Evolutionary conservation across 228 moss, liverwort and hornwort genomes (phyloP), one percentile per base, ranked within the genome.

Genomic region (Sphagnum magellanicum): DNA sequence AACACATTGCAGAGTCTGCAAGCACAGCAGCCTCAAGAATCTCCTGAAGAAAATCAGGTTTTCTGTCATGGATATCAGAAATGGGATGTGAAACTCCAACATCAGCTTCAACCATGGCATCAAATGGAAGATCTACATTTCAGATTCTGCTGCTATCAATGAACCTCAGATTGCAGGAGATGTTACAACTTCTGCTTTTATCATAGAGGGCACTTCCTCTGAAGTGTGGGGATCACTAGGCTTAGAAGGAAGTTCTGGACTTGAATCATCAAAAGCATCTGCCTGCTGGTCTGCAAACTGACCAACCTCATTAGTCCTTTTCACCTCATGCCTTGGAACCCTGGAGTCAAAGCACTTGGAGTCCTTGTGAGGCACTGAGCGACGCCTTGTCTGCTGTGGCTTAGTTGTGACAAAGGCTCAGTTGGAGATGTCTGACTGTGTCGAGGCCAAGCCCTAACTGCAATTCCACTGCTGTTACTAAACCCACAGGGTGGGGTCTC

Each of bases 361-460:
- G 68, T 95, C 95, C 80, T 94, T 94, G 75, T 82, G 83, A 4
- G 85, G 83, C 58, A 82, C 68, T 4, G 94, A 94, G 67, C 94
- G 86, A 62, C 88, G 91, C 68, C 86, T 88, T 1, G 89, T 88
- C 68, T 85, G 90, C 77, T 89, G n/a, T n/a, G n/a, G n/a, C n/a
- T n/a, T n/a, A n/a, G n/a, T n/a, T n/a, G n/a, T n/a, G n/a, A n/a
- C n/a, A n/a, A 75, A 8, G 81, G 70, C 67, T 90, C 89, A 65
- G 66, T 71, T 14, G 83, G 71, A 75, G 88, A 85, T 17, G 79
- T 69, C 12, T 64, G 76, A 16, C 63, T 70, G 14, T 81, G 52
- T 13, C 82, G 87, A 60, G 90, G 80, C 62, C 82, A 90, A 49
- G 84, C 71, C 73, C 75, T 90, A 68, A 75, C 81, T 50, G 84